phyloP scores from a whole-genome alignment of 495 filamentous ascomycete genomes.

The Podospora bellae-mahoneyi region DNA sequence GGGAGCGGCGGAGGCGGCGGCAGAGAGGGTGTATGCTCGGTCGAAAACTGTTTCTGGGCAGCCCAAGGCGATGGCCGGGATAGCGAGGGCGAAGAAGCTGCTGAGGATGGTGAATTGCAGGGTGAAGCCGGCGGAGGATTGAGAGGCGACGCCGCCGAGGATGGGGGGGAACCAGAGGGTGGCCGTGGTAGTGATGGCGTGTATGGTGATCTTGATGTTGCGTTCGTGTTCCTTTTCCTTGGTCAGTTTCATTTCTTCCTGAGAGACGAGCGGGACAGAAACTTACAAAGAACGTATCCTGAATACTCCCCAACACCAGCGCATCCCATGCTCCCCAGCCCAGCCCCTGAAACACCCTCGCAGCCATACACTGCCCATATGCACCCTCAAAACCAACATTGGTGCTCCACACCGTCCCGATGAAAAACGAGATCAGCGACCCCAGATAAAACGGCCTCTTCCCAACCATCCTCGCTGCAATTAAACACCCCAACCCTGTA shows the following conservation, averaged over 20 bases:
- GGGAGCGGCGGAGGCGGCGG: slow-evolving; percentile 12
- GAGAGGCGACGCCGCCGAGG: slow-evolving; percentile 47
- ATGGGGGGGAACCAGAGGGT: slow-evolving; percentile 49
- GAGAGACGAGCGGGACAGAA: neutral
- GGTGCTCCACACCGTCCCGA: slow-evolving; percentile 48
- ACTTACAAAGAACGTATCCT: slow-evolving; percentile 53
- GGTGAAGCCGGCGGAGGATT: slow-evolving; percentile 34
- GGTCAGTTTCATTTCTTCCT: slow-evolving; percentile 19
- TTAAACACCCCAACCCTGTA: slow-evolving; percentile 39
- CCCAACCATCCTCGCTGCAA: slow-evolving; percentile 43
- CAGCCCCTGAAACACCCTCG: slow-evolving; percentile 48
- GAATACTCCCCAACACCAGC: slow-evolving; percentile 44
- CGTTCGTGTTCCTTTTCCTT: slow-evolving; percentile 47
- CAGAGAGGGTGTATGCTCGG: slow-evolving; percentile 29
- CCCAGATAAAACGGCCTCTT: slow-evolving; percentile 47
- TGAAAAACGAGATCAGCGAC: slow-evolving; percentile 42
- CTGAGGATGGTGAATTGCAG: slow-evolving; percentile 48
- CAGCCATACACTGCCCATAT: slow-evolving; percentile 47
- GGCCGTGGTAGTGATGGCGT: slow-evolving; percentile 40
- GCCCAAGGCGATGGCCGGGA: slow-evolving; percentile 44
- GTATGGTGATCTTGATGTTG: slow-evolving; percentile 34
- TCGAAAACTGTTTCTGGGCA: slow-evolving; percentile 50
- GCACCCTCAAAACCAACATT: slow-evolving; percentile 31
- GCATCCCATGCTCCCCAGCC: slow-evolving; percentile 55
- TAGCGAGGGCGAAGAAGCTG: slow-evolving; percentile 43